A percentile compares a stretch with the other conserved stretches of the same genome.
phyloP scores from a whole-genome alignment of 495 filamentous ascomycete species.

The Astrocystis sublimbata region DNA sequence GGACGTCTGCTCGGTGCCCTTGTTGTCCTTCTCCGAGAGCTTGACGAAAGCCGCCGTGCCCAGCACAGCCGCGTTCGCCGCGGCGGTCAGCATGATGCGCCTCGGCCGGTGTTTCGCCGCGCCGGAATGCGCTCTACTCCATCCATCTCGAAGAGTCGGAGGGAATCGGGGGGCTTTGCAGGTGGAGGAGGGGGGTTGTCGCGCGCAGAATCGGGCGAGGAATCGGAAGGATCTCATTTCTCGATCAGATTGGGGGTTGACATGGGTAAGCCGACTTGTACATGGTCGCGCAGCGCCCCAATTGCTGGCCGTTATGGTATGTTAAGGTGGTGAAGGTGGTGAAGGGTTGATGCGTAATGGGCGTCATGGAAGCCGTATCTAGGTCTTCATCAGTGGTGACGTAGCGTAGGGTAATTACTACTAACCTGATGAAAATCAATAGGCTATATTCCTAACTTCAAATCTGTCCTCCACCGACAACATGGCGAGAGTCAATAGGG shows the following conservation, averaged over 20 bases:
- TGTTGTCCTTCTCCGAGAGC: conserved; percentile 65
- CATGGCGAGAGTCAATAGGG: too few species aligned
- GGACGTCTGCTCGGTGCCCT: conserved; percentile 62
- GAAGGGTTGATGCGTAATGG: not conserved
- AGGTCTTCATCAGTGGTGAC: conserved; percentile 15
- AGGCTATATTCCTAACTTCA: too few species aligned
- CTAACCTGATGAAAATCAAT: too few species aligned
- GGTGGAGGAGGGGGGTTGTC: conserved; percentile 16
- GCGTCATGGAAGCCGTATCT: conserved; percentile 3
- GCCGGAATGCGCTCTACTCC: conserved; percentile 1
- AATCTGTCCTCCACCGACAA: too few species aligned
- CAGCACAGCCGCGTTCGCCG: conserved; percentile 53
- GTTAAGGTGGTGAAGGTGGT: not conserved
- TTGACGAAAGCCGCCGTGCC: conserved; percentile 65
- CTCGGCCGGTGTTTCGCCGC: conserved; percentile 7
- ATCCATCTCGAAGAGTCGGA: conserved; percentile 20
- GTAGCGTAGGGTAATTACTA: conserved; percentile 7
- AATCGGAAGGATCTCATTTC: conserved; percentile 33
- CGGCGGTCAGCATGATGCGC: conserved; percentile 45
- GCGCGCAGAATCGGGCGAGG: conserved; percentile 29
- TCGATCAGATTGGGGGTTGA: conserved; percentile 1
- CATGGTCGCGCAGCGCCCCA: conserved; percentile 5
- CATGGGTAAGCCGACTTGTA: not conserved
- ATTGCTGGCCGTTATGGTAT: too few species aligned
- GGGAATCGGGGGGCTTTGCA: conserved; percentile 21